Conservation (phyloP, 495 filamentous ascomycete genomes). For the Penicillium pancosmium region DNA sequence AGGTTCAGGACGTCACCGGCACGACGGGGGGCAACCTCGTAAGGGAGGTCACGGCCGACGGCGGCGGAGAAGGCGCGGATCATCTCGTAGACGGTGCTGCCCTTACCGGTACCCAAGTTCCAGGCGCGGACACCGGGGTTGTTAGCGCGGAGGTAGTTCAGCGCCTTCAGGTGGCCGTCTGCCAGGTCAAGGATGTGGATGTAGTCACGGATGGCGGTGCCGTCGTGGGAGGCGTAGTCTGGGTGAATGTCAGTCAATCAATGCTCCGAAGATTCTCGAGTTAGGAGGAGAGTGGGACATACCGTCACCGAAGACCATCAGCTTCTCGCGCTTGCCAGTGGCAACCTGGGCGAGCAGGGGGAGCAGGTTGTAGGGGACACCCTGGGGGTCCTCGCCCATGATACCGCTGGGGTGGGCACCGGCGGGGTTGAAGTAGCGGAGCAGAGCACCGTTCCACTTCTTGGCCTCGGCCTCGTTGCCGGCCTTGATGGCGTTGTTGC, state of each 20-base stretch:
- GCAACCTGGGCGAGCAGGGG: conserved; percentile 94
- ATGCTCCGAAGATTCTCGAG: neutral
- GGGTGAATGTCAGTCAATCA: neutral
- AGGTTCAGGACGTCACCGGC: conserved; percentile 92
- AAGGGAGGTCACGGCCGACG: conserved; percentile 82
- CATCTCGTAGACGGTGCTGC: conserved; percentile 96
- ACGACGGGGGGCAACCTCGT: conserved; percentile 81
- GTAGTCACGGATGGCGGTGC: conserved; percentile 78
- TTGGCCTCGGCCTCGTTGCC: conserved; percentile 66
- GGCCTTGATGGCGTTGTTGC: conserved; percentile 78
- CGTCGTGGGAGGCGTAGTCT: conserved; percentile 91
- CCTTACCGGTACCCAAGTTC: conserved; percentile 96
- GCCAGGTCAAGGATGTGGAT: conserved; percentile 89
- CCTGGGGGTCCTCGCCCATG: conserved; percentile 98
- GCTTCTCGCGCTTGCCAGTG: conserved; percentile 90
- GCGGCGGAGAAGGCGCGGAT: conserved; percentile 89
- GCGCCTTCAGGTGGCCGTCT: conserved; percentile 83
- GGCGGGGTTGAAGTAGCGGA: conserved; percentile 97
- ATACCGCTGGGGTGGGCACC: conserved; percentile 93
- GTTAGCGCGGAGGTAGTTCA: conserved; percentile 86
- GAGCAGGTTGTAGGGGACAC: conserved; percentile 93
- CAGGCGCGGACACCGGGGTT: conserved; percentile 93
- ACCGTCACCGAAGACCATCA: conserved; percentile 94
- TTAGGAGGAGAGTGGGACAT: conserved; percentile 26
- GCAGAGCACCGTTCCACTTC: conserved; percentile 89